Base-by-base conservation (phyloP, 495 filamentous ascomycete genomes). In the Aspergillus hancockii region DNA sequence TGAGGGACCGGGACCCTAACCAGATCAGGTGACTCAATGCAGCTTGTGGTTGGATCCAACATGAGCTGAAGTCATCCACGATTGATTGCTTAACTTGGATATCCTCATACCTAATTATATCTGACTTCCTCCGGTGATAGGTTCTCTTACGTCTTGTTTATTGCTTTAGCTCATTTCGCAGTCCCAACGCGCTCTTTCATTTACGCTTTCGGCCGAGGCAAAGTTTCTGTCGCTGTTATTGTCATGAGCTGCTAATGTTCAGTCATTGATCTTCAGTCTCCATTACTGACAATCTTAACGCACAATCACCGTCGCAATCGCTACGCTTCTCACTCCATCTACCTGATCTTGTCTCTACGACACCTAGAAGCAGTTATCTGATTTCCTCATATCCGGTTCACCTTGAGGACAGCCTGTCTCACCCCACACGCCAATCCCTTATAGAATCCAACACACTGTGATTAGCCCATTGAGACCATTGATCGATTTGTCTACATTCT, bases 1-100 rank as follows among this genome's bases (percentile, higher is more conserved):
- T 25, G 52, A 36, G 32, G 32, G 30, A 45, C 36, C n/a, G 32
- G 32, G 30, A 45, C 36, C n/a, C 55, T 34, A 25, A 30, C 18
- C n/a, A 55, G 49, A 23, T 63, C 64, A 67, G 10, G 58, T 67
- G 64, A 59, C 54, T n/a, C 0, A 10, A 36, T 58, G 45, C 52
- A 60, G 53, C 58, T 58, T 40, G 55, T 22, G 53, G 16, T 45
- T 40, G 28, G 46, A 49, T 51, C 63, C 57, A 40, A 58, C 54
- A 55, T 23, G 49, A 41, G 45, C 28, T 47, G 19, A 47, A 57
- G 36, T 52, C 54, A 51, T 3, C 25, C 25, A 28, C 7, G 7
- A 28, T 28, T 57, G 52, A 50, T 56, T n/a, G 49, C 23, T 23
- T 52, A 38, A 43, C 57, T 52, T 25, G 28, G 5, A 41, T 8